Evolutionary conservation across 768 basidiomycete species (phyloP).

Genomic region (Hypsizygus marmoreus): DNA sequence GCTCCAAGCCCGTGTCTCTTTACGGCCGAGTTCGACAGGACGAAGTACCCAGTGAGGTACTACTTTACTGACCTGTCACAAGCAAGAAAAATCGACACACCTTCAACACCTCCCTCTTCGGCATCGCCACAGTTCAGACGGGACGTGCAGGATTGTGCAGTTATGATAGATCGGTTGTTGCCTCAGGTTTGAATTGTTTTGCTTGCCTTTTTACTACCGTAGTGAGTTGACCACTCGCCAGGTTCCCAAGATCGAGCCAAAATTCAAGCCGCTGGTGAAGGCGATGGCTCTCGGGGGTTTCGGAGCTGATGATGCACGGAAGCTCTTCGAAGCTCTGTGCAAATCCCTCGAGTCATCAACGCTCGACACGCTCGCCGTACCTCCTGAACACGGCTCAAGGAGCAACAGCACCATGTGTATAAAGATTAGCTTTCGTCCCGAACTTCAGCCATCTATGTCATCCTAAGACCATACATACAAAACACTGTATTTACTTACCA

Average conservation of each 20-base stretch:
- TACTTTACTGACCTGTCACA: slow-evolving; percentile 31
- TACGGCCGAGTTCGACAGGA: slow-evolving; percentile 18
- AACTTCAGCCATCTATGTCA: neutral
- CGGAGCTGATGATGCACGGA: slow-evolving; percentile 49
- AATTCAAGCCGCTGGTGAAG: slow-evolving; percentile 44
- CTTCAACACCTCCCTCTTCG: slow-evolving; percentile 7
- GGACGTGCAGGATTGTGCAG: slow-evolving; percentile 44
- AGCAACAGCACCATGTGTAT: neutral
- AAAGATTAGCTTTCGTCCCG: slow-evolving; percentile 3
- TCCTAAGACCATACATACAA: too few relatives aligned
- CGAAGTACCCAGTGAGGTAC: slow-evolving; percentile 27
- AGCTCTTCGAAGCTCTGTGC: slow-evolving; percentile 51
- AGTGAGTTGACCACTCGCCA: slow-evolving; percentile 14
- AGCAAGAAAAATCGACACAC: slow-evolving; percentile 23
- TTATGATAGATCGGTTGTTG: slow-evolving; percentile 38
- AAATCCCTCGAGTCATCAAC: slow-evolving; percentile 42
- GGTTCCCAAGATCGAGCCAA: slow-evolving; percentile 42
- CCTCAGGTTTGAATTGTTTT: slow-evolving; percentile 27
- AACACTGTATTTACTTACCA: too few relatives aligned
- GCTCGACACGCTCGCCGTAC: slow-evolving; percentile 31
- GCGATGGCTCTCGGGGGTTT: slow-evolving; percentile 51
- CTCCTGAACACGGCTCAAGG: neutral
- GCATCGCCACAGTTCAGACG: slow-evolving; percentile 33
- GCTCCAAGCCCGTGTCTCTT: slow-evolving; percentile 20
- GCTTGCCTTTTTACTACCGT: slow-evolving; percentile 1